Evolutionary conservation across 352 stramenopile species (phyloP), one percentile per base, ranked within the genome.

Genomic region (Pythium dissimile): DNA sequence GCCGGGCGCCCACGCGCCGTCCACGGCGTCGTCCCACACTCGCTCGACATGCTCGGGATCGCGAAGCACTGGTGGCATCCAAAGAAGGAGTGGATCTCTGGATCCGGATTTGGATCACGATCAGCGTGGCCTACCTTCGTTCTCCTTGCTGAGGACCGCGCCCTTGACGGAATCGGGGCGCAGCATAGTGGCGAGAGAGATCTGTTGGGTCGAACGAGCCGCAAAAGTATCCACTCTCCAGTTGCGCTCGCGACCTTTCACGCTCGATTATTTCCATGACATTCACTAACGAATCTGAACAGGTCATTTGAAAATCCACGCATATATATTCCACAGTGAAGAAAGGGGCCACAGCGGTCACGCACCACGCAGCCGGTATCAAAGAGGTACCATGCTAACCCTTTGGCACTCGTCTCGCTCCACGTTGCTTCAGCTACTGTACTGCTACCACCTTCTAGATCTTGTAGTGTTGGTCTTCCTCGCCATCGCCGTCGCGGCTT

Each of bases 1-100:
- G 21, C 79, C 80, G 12, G 58, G 56, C 5, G 76, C 81, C 82
- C 73, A 88, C 11, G 72, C 81, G 6, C 75, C 78, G 27, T 92
- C 77, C 8, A 77, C 68, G 13, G 85, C 65, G 16, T 88, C 80
- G 24, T 73, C 66, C 76, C 81, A 91, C 15, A 83, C 68, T 20
- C 71, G 71, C 34, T 87, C 73, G 16, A 84, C 69, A 38, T 64
- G 64, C 35, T 89, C 78, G 1, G 70, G 75, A 1, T 57, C 50
- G 39, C 74, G 72, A 7, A 62, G 43, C 27, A 41, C 60, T 56
- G 35, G 16, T 45, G 26, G 38, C n/a, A n/a, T n/a, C n/a, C n/a
- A n/a, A n/a, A n/a, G n/a, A 13, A 26, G 0, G 38, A 44, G 6
- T 5, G 18, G 48, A 24, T 28, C 7, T 8, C 28, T 39, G 28